These are phyloP conservation scores for Yamadazyma oceani DNA, from an alignment of 1,139 yeast genomes.

Conservation along the genomic window DNA sequence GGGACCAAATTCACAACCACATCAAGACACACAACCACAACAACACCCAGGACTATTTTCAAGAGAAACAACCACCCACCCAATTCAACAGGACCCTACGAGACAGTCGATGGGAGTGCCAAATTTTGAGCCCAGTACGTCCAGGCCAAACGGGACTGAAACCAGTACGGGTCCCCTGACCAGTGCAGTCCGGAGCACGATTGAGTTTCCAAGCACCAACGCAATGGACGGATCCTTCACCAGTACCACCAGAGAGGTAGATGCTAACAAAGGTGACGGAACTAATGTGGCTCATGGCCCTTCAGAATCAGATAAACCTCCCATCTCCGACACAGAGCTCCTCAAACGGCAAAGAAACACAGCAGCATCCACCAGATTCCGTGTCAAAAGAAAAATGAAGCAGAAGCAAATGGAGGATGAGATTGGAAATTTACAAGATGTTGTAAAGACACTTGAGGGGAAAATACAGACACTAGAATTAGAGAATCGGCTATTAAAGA, in stretches of 20 bases:
- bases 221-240: too few species aligned
- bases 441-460: conserved; percentile 39
- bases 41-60: too few species aligned
- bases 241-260: too few species aligned
- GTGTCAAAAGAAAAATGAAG: conserved; percentile 59
- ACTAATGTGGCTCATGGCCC: background rate
- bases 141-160: too few species aligned
- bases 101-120: too few species aligned
- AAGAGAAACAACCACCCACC: too few species aligned
- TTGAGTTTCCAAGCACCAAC: too few species aligned
- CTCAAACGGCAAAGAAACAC: conserved; percentile 61
- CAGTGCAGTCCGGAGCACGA: too few species aligned
- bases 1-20: background rate
- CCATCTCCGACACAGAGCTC: conserved; percentile 8
- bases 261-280: too few species aligned
- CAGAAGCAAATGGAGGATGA: conserved; percentile 59
- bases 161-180: too few species aligned
- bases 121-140: too few species aligned
- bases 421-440: conserved; percentile 44
- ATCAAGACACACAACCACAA: background rate
- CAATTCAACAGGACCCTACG: too few species aligned
- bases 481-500: conserved; percentile 73
- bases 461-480: conserved; percentile 58
- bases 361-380: conserved; percentile 62
- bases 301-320: background rate